phyloP scores from a whole-genome alignment of 2,329 filamentous ascomycete genomes.

The Curvularia sp. region DNA sequence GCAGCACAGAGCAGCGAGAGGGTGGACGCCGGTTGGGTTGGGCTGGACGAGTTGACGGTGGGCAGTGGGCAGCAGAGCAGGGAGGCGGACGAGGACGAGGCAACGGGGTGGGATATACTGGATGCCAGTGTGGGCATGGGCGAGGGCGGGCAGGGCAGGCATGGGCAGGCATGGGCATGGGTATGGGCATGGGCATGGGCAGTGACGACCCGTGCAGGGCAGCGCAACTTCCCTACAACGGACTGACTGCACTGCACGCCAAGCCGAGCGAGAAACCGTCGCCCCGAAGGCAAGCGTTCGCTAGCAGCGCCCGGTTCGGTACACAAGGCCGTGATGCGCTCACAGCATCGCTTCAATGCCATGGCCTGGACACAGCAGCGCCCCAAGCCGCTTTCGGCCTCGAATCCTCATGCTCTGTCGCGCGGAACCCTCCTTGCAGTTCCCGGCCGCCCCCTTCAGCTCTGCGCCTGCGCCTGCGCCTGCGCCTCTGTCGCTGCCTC shows the following conservation, averaged over 20 bases:
- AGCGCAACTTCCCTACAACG: slow-evolving; percentile 15
- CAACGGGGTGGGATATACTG: slow-evolving; percentile 23
- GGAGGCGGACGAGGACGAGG: not conserved
- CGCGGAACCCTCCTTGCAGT: too few relatives aligned
- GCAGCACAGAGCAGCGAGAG: slow-evolving; percentile 3
- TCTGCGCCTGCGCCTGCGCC: slow-evolving; percentile 6
- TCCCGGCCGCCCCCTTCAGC: slow-evolving; percentile 7
- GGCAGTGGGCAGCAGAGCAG: slow-evolving; percentile 5
- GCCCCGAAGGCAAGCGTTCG: slow-evolving; percentile 5
- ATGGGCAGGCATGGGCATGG: slow-evolving; percentile 19
- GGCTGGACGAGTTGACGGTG: not conserved
- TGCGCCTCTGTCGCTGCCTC: too few relatives aligned
- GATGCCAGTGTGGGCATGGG: slow-evolving; percentile 32
- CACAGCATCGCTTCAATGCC: slow-evolving; percentile 14
- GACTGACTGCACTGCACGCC: slow-evolving; percentile 20
- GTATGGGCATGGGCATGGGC: slow-evolving; percentile 24
- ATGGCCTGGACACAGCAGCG: not conserved
- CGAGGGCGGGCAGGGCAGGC: too few relatives aligned
- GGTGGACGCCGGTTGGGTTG: too few relatives aligned
- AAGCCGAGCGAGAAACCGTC: slow-evolving; percentile 27
- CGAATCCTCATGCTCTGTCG: not conserved
- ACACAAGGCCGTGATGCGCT: slow-evolving; percentile 25
- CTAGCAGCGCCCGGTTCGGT: slow-evolving; percentile 25
- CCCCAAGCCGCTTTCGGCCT: not conserved
- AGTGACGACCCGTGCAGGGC: slow-evolving; percentile 17